phyloP scores from a whole-genome alignment of 1,284 basidiomycete genomes.

The Farysia itapuensis region DNA sequence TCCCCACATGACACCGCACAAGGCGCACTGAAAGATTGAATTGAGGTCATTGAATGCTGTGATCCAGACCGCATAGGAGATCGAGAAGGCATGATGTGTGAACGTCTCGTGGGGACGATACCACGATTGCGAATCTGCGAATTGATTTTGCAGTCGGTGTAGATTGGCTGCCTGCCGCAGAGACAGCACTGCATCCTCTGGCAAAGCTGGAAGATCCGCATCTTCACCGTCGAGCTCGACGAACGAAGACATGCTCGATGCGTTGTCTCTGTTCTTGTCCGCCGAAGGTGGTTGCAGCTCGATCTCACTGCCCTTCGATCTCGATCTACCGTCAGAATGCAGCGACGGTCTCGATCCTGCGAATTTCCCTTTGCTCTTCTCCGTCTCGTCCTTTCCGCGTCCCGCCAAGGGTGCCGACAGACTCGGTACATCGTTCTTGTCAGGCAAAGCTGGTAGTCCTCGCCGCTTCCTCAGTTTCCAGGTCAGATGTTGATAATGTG shows the following conservation, averaged over 20 bases:
- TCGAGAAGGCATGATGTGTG: slow-evolving; percentile 77
- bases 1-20: slow-evolving; percentile 41
- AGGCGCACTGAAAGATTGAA: slow-evolving; percentile 70
- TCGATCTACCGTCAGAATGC: no score
- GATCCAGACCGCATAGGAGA: slow-evolving; percentile 61
- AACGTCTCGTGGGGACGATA: slow-evolving; percentile 81
- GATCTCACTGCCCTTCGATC: not conserved
- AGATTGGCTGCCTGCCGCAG: slow-evolving; percentile 17
- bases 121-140: slow-evolving; percentile 63
- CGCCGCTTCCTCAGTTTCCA: slow-evolving; percentile 20
- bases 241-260: not conserved
- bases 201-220: not conserved
- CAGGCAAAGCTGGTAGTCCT: slow-evolving; percentile 17
- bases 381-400: not conserved
- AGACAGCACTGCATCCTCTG: slow-evolving; percentile 12
- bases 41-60: slow-evolving; percentile 71
- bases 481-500: slow-evolving; percentile 63
- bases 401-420: slow-evolving; percentile 65
- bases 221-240: slow-evolving; percentile 2
- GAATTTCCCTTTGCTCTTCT: not conserved
- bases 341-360: not conserved
- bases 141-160: slow-evolving; percentile 17
- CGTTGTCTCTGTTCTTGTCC: not conserved
- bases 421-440: slow-evolving; percentile 29
- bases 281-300: not conserved